Percentiles rank a stretch among this genome's conserved stretches.
Evolutionary conservation across 176 grass and related monocot species (phyloP).

Genomic region (Eleusine coracana): DNA sequence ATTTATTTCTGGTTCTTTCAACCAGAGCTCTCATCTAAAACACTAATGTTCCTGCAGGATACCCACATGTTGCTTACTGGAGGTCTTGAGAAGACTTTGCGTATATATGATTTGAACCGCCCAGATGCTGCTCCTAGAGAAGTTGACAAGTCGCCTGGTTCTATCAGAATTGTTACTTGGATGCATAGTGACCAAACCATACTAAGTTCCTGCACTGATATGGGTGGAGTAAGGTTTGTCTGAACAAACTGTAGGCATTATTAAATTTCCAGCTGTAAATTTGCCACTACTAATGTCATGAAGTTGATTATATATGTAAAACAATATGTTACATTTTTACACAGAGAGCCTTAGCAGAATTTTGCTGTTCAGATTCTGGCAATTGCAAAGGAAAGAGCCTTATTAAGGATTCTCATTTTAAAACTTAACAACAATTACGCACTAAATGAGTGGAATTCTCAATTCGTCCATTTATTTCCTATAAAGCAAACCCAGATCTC

Average conservation of each 20-base stretch:
- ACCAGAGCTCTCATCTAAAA: neutral
- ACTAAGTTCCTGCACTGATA: slow-evolving; percentile 76
- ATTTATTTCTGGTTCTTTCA: neutral
- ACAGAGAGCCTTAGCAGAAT: neutral
- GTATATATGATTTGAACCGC: slow-evolving; percentile 83
- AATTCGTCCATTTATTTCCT: neutral
- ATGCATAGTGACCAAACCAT: slow-evolving; percentile 89
- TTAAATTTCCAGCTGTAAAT: neutral
- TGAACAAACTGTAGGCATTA: neutral
- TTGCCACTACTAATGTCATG: neutral
- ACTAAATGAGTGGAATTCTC: neutral
- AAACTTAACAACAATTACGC: neutral
- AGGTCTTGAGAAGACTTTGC: slow-evolving; percentile 76
- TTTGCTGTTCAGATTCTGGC: neutral
- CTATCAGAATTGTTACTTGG: slow-evolving; percentile 78
- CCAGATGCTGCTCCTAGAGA: slow-evolving; percentile 79
- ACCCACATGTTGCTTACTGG: slow-evolving; percentile 73
- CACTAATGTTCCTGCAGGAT: slow-evolving; percentile 53
- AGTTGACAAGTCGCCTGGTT: slow-evolving; percentile 81
- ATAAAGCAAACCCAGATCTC: neutral
- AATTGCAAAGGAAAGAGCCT: neutral
- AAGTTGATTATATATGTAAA: slow-evolving; percentile 12
- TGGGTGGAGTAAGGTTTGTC: slow-evolving; percentile 72
- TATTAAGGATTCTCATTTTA: neutral
- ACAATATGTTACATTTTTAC: neutral